phyloP scores from a whole-genome alignment of 2,329 filamentous ascomycete genomes.

The Scopulariopsis brevicaulis region DNA sequence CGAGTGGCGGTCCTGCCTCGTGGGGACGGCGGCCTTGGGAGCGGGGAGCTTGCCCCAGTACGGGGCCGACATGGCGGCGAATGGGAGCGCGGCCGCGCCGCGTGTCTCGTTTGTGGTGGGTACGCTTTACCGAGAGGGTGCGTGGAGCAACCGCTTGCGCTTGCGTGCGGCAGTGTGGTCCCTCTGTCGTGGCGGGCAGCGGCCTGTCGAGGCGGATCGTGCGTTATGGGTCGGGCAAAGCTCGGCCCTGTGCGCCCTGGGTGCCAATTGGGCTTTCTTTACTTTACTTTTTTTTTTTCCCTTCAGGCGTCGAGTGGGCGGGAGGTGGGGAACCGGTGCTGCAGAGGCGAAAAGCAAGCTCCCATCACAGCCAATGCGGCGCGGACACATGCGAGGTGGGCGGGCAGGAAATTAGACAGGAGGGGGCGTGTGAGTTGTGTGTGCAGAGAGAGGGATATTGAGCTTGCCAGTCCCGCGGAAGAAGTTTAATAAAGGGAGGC shows the following conservation, averaged over 20 bases:
- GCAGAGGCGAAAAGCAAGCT: conserved; percentile 9
- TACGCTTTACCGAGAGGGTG: background rate
- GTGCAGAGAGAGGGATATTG: too few relatives aligned
- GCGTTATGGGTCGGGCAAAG: background rate
- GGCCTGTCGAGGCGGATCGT: background rate
- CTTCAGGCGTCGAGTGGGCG: conserved; percentile 1
- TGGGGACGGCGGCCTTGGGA: conserved; percentile 10
- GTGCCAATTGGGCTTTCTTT: too few relatives aligned
- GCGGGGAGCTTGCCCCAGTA: conserved; percentile 38
- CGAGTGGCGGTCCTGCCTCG: conserved; percentile 3
- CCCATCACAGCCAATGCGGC: conserved; percentile 28
- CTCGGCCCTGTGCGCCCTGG: too few relatives aligned
- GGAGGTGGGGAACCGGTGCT: conserved; percentile 2
- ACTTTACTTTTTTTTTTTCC: background rate
- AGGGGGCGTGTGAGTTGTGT: background rate
- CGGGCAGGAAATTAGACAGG: background rate
- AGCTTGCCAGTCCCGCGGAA: too few relatives aligned
- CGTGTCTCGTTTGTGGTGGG: conserved; percentile 9
- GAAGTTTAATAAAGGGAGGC: background rate
- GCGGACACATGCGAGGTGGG: conserved; percentile 25
- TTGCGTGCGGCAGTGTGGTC: conserved; percentile 8
- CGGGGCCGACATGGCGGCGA: conserved; percentile 19
- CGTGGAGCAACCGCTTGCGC: conserved; percentile 4
- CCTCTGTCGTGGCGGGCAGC: background rate
- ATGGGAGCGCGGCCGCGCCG: conserved; percentile 7